Conservation (phyloP, 139 green algal species). For the Chlamydomonas sphaeroides region DNA sequence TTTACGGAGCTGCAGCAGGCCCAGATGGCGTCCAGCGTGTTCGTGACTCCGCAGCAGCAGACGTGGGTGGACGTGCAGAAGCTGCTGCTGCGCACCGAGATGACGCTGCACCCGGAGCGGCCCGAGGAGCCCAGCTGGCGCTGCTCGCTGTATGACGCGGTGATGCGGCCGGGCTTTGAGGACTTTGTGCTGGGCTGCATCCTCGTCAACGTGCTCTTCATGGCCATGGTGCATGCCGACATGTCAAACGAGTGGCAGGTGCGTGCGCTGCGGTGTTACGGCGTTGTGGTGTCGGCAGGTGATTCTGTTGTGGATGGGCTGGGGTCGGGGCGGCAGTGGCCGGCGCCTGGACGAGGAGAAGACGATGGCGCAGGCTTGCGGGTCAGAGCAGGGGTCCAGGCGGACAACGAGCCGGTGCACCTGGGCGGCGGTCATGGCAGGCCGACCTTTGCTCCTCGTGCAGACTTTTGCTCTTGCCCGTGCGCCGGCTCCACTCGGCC, state of each 20-base stretch:
- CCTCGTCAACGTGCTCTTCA: slow-evolving; percentile 42
- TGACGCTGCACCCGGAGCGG: background rate
- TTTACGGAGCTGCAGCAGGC: slow-evolving; percentile 76
- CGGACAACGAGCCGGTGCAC: no score
- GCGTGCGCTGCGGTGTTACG: no score
- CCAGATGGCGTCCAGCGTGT: background rate
- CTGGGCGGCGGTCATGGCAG: no score
- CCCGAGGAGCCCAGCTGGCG: background rate
- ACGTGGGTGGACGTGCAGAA: slow-evolving; percentile 39
- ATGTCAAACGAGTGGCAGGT: slow-evolving; percentile 35
- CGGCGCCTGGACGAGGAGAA: no score
- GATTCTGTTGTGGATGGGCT: no score
- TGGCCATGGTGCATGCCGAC: slow-evolving; percentile 46
- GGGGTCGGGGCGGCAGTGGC: no score
- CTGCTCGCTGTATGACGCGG: background rate
- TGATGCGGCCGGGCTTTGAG: slow-evolving; percentile 2
- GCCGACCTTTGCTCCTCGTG: no score
- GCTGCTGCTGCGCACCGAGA: slow-evolving; percentile 31
- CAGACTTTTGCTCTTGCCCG: no score
- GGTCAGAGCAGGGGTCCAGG: no score
- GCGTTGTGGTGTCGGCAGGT: no score
- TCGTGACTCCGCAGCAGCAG: slow-evolving; percentile 25
- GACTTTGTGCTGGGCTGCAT: slow-evolving; percentile 32
- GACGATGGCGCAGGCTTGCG: no score
- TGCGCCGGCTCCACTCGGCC: no score